Base-by-base conservation (phyloP, 352 stramenopile species). In the Pythium angustatum region DNA sequence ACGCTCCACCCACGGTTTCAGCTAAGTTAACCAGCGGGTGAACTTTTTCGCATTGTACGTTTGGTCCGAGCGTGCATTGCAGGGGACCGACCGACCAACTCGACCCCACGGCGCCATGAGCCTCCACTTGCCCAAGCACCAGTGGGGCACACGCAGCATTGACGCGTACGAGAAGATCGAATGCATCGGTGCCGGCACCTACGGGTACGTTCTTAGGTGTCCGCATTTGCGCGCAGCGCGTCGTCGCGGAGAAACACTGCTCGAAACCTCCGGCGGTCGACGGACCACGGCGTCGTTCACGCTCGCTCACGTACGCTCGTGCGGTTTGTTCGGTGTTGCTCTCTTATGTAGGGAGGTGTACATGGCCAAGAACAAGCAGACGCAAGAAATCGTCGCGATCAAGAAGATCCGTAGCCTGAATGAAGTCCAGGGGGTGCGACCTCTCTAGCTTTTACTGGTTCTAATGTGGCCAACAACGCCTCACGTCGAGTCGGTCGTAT, bases 371-470 rank as follows among this genome's bases (percentile, higher is more conserved):
- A 83, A 96, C 69, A 94, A 92, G 63, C 66, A 73, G 27, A 94
- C 84, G 34, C 78, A 81, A 28, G 84, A 96, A 43, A 72, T 94
- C n/a, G 87, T 96, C 11, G 87, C 87, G n/a, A 91, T 96, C 60
- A 96, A 96, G 77, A 96, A 96, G 68, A 96, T 96, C 68, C 85
- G 87, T 43, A 96, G 85, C 55, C 75, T 95, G 9, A 96, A 96
- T 40, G 87, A 96, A 89, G 84, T 96, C 27, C 87, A 96, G 53
- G 87, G 87, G 59, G 85, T 96, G 58, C 69, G 76, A 87, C 10
- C 40, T 5, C 26, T 52, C 21, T 41, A 41, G 34, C 34, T n/a
- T n/a, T n/a, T n/a, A n/a, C n/a, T n/a, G n/a, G n/a, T n/a, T n/a
- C n/a, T n/a, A n/a, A n/a, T n/a, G n/a, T n/a, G n/a, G n/a, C n/a